Base-by-base conservation (phyloP, 345 rosid genomes). In the Eucalyptus pauciflora region DNA sequence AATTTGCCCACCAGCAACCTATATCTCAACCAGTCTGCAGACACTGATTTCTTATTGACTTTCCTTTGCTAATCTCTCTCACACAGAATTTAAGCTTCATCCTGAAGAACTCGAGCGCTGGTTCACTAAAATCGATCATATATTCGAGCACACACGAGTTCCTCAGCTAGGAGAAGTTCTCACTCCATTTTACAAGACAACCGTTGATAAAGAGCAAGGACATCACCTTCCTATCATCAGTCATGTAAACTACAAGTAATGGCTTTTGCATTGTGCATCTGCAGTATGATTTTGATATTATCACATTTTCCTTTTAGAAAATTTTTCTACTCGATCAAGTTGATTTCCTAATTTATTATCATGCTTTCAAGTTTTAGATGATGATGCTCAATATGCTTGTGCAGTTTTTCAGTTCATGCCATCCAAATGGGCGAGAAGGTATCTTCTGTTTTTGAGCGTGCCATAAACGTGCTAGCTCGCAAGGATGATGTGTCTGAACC, bases 61-160 rank as follows among this genome's bases (percentile, higher is more conserved):
- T 89, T 58, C 60, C 49, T 52, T 24, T 27, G 25, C 50, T 87
- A 54, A 81, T 89, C 62, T 50, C 51, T 89, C 10, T 43, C 58
- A 41, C 49, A 37, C 86, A 98, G 99, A 95, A 17, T 97, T 98
- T 92, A 94, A 94, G 92, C 98, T 97, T 76, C 95, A 90, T 88
- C 94, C 94, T 1, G 97, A 97, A 90, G 99, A 98, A 93, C 94
- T 98, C 49, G 98, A 96, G 94, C 98, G 95, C 80, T 98, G 99
- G 99, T 98, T 98, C 93, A 92, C 87, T 48, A 97, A 98, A 92
- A 93, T 98, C 49, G 99, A 97, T 93, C 99, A 98, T 91, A 91
- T 98, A 91, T 96, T 95, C 90, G 96, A 95, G 89, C 99, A 98
- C 90, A 94, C 99, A 67, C 94, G 99, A 87, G 90, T 97, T 92